Conservation (phyloP, 1,284 basidiomycete species). For the Sanghuangporus baumii region DNA sequence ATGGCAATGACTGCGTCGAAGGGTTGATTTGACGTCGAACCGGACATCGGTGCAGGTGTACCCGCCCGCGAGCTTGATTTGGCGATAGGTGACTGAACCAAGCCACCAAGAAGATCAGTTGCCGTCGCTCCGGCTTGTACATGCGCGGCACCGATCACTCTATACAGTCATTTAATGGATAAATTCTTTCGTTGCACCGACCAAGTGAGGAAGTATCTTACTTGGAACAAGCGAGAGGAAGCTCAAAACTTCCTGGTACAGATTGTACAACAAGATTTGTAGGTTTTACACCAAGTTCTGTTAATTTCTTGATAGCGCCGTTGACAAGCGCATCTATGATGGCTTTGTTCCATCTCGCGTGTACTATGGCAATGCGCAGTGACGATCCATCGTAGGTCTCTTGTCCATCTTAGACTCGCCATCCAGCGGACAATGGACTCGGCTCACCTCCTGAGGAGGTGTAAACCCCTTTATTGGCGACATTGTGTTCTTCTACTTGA, state of each 20-base stretch:
- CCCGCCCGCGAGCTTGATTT: slow-evolving; percentile 41
- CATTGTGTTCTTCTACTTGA: not conserved
- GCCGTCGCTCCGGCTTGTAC: slow-evolving; percentile 70
- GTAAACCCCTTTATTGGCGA: slow-evolving; percentile 5
- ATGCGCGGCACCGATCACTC: slow-evolving; percentile 80
- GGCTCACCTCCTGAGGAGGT: slow-evolving; percentile 7
- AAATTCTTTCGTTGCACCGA: not conserved
- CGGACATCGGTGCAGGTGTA: slow-evolving; percentile 36
- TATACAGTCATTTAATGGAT: slow-evolving; percentile 25
- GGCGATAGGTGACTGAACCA: slow-evolving; percentile 39
- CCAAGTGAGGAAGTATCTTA: slow-evolving; percentile 33
- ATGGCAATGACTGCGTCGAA: slow-evolving; percentile 97
- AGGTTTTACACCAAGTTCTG: slow-evolving; percentile 81
- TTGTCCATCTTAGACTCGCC: not conserved
- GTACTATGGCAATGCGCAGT: slow-evolving; percentile 84
- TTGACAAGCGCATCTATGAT: slow-evolving; percentile 82
- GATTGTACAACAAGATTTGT: slow-evolving; percentile 88
- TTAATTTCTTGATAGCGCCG: slow-evolving; percentile 74
- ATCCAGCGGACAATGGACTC: not conserved
- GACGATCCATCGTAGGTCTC: slow-evolving; percentile 67
- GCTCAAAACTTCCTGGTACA: slow-evolving; percentile 91
- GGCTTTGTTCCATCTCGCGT: slow-evolving; percentile 87
- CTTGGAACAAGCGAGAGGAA: slow-evolving; percentile 83
- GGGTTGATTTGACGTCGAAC: slow-evolving; percentile 50
- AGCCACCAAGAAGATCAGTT: slow-evolving; percentile 76